Base-by-base conservation (phyloP, 129 eudicot genomes). In the Helianthus annuus region DNA sequence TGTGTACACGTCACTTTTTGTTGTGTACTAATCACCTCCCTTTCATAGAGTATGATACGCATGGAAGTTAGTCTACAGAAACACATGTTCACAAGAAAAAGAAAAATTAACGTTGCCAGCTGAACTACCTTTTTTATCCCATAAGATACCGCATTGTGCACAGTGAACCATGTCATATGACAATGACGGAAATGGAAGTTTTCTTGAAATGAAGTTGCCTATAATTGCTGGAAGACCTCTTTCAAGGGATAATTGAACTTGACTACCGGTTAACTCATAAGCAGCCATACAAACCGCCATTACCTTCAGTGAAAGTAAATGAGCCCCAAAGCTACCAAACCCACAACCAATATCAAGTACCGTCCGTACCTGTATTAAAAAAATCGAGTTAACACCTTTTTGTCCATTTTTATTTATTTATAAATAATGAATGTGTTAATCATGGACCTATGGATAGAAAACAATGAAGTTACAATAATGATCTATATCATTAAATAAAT, bases 91-190 rank as follows among this genome's bases (percentile, higher is more conserved):
- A 48, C 49, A 59, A 55, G 39, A 10, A 17, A 8, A 5, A 38
- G n/a, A 54, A 13, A 17, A 19, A 56, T 27, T 32, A 57, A 16
- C 1, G 44, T 19, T 36, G 32, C 27, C 66, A 6, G 66, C 15
- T 66, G 45, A 19, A 69, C 51, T 32, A 90, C 98, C 98, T 88
- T 90, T 94, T 64, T 68, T 76, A 75, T 94, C 96, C 98, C 98
- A 94, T 55, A 82, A 46, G 80, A 94, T 88, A 45, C 98, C 97
- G 70, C 98, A 94, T 72, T 94, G 96, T 80, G 98, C 96, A 80
- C 98, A 94, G 84, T 94, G 98, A 75, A 94, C 86, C 98, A 94
- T 90, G 84, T 87, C 96, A 79, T 85, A 90, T 5, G 98, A 90
- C 82, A 94, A 84, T 45, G 98, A 84, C 59, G 98, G 98, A 81